phyloP scores from a whole-genome alignment of 2,329 filamentous ascomycete genomes.

The Cercospora janseana region DNA sequence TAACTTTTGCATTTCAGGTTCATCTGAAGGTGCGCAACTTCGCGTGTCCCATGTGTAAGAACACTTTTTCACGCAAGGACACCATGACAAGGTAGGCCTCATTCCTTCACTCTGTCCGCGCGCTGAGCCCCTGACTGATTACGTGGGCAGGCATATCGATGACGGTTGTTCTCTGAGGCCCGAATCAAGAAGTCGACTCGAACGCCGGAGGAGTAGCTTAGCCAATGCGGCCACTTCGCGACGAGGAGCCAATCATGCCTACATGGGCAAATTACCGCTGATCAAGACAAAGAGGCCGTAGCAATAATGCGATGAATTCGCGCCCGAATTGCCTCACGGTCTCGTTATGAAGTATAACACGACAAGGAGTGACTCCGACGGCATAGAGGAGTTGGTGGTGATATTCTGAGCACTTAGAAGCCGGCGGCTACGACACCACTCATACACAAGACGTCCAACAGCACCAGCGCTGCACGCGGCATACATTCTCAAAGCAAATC shows the following conservation, averaged over 20 bases:
- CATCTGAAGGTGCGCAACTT: conserved; percentile 71
- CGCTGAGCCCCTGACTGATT: conserved; percentile 6
- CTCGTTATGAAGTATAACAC: no score
- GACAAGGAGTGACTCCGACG: no score
- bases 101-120: not conserved
- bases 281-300: not conserved
- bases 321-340: no score
- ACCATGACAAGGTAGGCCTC: conserved; percentile 69
- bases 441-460: not conserved
- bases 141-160: conserved; percentile 63
- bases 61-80: conserved; percentile 75
- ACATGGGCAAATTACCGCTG: not conserved
- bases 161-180: conserved; percentile 69
- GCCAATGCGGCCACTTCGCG: not conserved
- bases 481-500: not conserved
- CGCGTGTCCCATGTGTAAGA: conserved; percentile 67
- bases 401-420: not conserved
- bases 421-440: conserved; percentile 8
- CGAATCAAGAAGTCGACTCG: conserved; percentile 26
- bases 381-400: conserved; percentile 3
- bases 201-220: conserved; percentile 3
- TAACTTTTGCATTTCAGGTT: conserved; percentile 50
- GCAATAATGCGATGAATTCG: not conserved
- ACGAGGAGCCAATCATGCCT: not conserved
- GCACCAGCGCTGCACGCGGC: not conserved